phyloP scores from a whole-genome alignment of 2,329 filamentous ascomycete species.

The Metarhizium brunneum region DNA sequence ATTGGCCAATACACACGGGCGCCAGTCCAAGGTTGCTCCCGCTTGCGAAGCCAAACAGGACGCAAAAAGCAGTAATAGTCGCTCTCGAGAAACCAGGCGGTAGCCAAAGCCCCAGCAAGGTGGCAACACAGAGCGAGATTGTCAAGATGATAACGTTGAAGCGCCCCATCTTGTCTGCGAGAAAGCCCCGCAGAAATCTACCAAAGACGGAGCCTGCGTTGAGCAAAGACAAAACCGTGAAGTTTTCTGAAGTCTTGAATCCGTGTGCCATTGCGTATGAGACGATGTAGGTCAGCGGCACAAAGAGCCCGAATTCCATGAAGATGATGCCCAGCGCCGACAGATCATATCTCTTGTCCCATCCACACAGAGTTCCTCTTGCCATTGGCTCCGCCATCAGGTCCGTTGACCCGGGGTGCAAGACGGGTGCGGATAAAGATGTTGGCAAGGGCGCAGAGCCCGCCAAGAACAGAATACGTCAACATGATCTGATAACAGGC shows the following conservation, averaged over 20 bases:
- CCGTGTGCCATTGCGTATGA: constrained; percentile 51
- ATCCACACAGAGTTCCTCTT: constrained; percentile 27
- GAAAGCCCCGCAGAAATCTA: constrained; percentile 63
- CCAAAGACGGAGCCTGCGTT: constrained; percentile 73
- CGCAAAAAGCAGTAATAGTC: constrained; percentile 56
- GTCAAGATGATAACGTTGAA: constrained; percentile 73
- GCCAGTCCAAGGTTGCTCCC: constrained; percentile 70
- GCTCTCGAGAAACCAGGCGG: constrained; percentile 43
- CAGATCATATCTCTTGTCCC: constrained; percentile 44
- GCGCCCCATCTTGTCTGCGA: constrained; percentile 67
- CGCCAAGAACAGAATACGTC: constrained; percentile 63
- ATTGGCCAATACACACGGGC: constrained; percentile 72
- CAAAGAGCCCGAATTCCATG: constrained; percentile 60
- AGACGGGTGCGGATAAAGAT: constrained; percentile 44
- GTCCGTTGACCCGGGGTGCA: constrained; percentile 20
- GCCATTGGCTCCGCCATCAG: constrained; percentile 8
- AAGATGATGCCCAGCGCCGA: constrained; percentile 58
- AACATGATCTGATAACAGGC: constrained; percentile 73
- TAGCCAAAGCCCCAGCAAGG: constrained; percentile 62
- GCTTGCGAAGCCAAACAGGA: constrained; percentile 70
- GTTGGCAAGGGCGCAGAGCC: constrained; percentile 40
- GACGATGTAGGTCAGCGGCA: constrained; percentile 69
- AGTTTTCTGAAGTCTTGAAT: constrained; percentile 25
- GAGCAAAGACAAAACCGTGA: constrained; percentile 70
- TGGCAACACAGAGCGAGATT: constrained; percentile 44